Percentiles rank a stretch among this genome's conserved stretches.
Conservation (phyloP, 2,329 filamentous ascomycete species). For the Diaporthe ampelina region DNA sequence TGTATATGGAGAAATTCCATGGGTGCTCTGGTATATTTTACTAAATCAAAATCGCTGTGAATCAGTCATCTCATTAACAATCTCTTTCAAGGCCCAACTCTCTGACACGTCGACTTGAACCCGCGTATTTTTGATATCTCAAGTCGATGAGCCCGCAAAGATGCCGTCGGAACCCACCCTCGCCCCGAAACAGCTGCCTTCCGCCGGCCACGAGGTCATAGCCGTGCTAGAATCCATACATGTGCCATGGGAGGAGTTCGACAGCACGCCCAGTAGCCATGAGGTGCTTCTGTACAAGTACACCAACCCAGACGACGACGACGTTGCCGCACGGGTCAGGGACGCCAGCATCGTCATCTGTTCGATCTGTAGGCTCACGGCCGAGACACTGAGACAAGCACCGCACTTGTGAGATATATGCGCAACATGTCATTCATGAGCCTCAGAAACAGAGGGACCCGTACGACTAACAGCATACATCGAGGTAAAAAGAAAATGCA, state of each 20-base stretch:
- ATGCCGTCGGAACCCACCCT: constrained; percentile 34
- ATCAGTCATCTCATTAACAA: not conserved
- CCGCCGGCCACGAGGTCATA: constrained; percentile 39
- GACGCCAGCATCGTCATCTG: constrained; percentile 48
- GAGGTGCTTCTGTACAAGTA: constrained; percentile 39
- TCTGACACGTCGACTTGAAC: not conserved
- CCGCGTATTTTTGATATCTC: not conserved
- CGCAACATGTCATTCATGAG: not conserved
- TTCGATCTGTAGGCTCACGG: constrained; percentile 44
- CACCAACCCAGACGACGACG: constrained; percentile 30
- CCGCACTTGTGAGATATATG: constrained; percentile 43
- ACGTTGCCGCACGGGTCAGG: constrained; percentile 42
- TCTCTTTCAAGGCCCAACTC: not conserved
- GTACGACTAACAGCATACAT: not conserved
- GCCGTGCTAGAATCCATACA: constrained; percentile 39
- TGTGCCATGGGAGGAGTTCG: constrained; percentile 37
- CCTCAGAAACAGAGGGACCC: not conserved
- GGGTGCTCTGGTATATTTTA: not conserved
- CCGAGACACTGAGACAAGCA: constrained; percentile 42
- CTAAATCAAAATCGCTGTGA: not conserved
- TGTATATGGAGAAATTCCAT: not conserved
- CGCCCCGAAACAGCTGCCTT: constrained; percentile 29
- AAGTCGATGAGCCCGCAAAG: not conserved
- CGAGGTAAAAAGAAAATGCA: constrained; percentile 42
- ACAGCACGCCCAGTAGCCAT: constrained; percentile 29